Percentiles rank a stretch among this genome's conserved stretches.
Evolutionary conservation across 352 stramenopile species (phyloP).

Genomic region (Phytophthora sansomeana): DNA sequence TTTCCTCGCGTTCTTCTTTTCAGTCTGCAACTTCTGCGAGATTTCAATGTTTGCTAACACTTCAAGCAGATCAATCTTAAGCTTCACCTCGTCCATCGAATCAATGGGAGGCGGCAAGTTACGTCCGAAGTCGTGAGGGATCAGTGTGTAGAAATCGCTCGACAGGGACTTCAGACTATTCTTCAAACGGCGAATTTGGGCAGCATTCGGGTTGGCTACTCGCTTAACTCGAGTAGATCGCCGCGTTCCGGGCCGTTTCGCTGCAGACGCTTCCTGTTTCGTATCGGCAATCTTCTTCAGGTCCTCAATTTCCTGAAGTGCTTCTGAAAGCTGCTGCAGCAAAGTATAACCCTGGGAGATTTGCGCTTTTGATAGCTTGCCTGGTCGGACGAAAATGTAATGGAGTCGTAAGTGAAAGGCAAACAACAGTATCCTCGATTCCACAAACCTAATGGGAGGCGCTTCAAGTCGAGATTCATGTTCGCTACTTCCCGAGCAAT

Average conservation of each 20-base stretch:
- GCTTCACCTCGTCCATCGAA: constrained; percentile 67
- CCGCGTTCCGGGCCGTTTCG: constrained; percentile 22
- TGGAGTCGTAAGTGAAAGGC: neutral
- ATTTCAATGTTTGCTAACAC: constrained; percentile 74
- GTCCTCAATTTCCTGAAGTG: constrained; percentile 55
- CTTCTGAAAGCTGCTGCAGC: constrained; percentile 56
- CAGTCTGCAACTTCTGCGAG: constrained; percentile 62
- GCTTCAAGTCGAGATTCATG: constrained; percentile 67
- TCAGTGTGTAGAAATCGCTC: constrained; percentile 77
- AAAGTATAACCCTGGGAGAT: constrained; percentile 72
- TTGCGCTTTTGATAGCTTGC: constrained; percentile 62
- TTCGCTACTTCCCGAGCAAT: constrained; percentile 54
- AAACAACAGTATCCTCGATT: neutral
- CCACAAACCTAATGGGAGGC: constrained; percentile 51
- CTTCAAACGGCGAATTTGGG: constrained; percentile 53
- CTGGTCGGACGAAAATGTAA: constrained; percentile 3
- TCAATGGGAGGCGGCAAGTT: constrained; percentile 64
- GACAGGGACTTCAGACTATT: constrained; percentile 60
- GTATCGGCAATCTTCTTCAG: constrained; percentile 34
- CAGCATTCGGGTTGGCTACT: constrained; percentile 32
- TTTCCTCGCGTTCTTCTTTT: constrained; percentile 50
- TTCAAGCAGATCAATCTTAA: constrained; percentile 75
- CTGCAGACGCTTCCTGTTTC: neutral
- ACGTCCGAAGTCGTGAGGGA: constrained; percentile 75
- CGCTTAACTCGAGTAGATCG: constrained; percentile 40